These are phyloP conservation scores for Cryptosporidium tyzzeri DNA, from an alignment of 169 alveolate species.

Conservation along the genomic window DNA sequence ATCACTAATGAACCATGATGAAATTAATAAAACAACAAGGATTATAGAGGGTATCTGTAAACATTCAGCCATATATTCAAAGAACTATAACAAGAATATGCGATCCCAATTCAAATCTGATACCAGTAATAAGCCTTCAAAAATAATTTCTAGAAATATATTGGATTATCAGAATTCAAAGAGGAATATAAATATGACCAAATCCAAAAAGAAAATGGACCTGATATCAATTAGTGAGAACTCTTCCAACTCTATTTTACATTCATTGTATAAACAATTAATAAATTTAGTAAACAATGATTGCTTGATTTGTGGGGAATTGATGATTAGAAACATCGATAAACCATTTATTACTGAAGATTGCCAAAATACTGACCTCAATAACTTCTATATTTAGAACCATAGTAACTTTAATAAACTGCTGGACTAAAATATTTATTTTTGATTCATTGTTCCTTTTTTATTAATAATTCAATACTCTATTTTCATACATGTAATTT, in stretches of 20 bases:
- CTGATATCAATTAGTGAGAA: not conserved
- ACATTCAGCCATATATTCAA: not conserved
- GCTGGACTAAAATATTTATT: too few species aligned
- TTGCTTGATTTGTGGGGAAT: constrained; percentile 62
- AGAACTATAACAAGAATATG: not conserved
- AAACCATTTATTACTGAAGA: constrained; percentile 52
- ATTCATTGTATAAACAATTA: constrained; percentile 22
- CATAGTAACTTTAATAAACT: not conserved
- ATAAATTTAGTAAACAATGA: constrained; percentile 19
- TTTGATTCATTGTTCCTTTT: too few species aligned
- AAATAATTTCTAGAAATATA: not conserved
- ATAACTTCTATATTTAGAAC: not conserved
- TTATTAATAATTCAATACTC: not conserved
- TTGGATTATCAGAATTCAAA: not conserved
- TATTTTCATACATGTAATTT: not conserved
- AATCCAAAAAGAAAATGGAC: not conserved
- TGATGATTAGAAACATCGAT: constrained; percentile 47
- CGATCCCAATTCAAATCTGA: not conserved
- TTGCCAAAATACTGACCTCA: not conserved
- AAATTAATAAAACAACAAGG: constrained; percentile 13
- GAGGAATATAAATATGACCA: not conserved
- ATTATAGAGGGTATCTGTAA: constrained; percentile 43
- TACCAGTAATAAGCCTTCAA: not conserved
- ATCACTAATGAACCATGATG: constrained; percentile 48
- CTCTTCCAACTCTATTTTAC: not conserved